Conservation (phyloP, 768 basidiomycete genomes). For the Termitomyces sp. region DNA sequence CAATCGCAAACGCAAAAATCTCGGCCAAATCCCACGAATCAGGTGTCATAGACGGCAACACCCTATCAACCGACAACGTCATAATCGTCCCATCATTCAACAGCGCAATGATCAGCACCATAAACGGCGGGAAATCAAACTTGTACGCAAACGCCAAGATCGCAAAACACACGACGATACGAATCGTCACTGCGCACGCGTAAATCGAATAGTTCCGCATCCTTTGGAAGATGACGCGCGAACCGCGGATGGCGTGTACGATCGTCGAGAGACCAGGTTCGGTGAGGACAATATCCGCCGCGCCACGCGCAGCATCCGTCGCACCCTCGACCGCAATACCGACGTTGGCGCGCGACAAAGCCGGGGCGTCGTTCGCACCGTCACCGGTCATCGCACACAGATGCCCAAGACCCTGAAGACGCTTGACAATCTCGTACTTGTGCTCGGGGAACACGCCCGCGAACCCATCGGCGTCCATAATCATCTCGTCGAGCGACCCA, state of each 20-base stretch:
- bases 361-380: constrained; percentile 98
- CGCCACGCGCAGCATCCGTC: constrained; percentile 97
- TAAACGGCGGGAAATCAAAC: constrained; percentile 99
- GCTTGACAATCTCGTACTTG: constrained; percentile 99
- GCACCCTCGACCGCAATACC: constrained; percentile 99
- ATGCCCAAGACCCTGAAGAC: constrained; percentile 94
- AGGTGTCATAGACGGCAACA: constrained; percentile 87
- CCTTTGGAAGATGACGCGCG: constrained; percentile 99
- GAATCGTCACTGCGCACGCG: constrained; percentile 93
- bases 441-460: constrained; percentile 99
- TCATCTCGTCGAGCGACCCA: constrained; percentile 91
- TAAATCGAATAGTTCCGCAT: constrained; percentile 99
- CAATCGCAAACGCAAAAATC: constrained; percentile 94
- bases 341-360: constrained; percentile 96
- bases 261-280: constrained; percentile 99
- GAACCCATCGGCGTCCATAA: constrained; percentile 98
- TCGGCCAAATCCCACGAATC: constrained; percentile 96
- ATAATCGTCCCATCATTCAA: constrained; percentile 99
- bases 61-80: constrained; percentile 95
- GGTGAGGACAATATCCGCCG: constrained; percentile 96
- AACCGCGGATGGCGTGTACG: constrained; percentile 97
- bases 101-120: constrained; percentile 97
- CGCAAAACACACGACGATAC: constrained; percentile 97
- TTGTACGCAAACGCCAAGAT: constrained; percentile 94
- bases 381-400: constrained; percentile 99